phyloP scores from a whole-genome alignment of 257 asterid species.

The Ilex asprella region DNA sequence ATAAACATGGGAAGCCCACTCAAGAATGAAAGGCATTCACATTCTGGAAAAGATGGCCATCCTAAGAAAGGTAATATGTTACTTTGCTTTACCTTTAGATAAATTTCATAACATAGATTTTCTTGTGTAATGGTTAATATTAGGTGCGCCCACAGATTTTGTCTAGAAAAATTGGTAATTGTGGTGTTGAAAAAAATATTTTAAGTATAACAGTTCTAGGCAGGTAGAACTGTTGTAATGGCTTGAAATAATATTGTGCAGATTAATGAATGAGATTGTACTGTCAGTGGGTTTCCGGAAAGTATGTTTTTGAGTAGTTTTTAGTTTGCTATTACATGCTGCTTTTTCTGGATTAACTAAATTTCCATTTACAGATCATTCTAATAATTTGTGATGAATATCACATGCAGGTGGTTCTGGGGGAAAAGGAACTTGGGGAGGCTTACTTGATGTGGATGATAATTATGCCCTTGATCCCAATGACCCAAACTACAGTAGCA shows the following conservation, averaged over 20 bases:
- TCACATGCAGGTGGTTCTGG: slow-evolving; percentile 61
- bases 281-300: no score
- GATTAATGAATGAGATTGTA: background rate
- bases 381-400: background rate
- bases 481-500: slow-evolving; percentile 65
- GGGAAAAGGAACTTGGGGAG: slow-evolving; percentile 90
- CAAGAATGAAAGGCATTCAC: slow-evolving; percentile 40
- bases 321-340: no score
- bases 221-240: no score
- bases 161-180: no score
- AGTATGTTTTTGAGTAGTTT: no score
- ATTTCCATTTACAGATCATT: no score
- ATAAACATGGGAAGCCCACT: slow-evolving; percentile 45
- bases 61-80: slow-evolving; percentile 66
- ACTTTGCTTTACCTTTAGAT: no score
- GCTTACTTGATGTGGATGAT: slow-evolving; percentile 51
- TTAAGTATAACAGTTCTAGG: no score
- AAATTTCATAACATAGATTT: no score
- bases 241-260: background rate
- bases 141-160: no score
- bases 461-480: slow-evolving; percentile 36
- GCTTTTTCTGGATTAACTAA: background rate
- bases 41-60: slow-evolving; percentile 47
- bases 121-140: no score
- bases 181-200: no score